Base-by-base conservation (phyloP, 176 grass and related monocot species). In the Rhynchospora breviuscula region DNA sequence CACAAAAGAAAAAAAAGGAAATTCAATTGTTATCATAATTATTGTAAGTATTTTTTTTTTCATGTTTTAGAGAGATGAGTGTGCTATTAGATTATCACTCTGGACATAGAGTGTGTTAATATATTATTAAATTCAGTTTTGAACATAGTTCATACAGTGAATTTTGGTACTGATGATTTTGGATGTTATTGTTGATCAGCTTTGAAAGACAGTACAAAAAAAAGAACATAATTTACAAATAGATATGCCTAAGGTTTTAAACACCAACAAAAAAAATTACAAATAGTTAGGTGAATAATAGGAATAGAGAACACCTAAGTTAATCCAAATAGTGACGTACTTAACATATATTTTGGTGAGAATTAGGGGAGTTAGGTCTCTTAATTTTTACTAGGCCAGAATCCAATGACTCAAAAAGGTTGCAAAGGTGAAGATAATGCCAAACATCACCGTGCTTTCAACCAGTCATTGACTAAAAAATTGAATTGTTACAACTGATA, bases 1-100 rank as follows among this genome's bases (percentile, higher is more conserved):
- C 23, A 82, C 25, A 67, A 81, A 81, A 66, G 26, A 40, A 82
- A 82, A 82, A 82, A 66, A 82, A 43, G 21, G 26, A 29, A 29
- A 29, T 29, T 29, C 26, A 29, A 29, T 29, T 29, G 26, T 29
- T 29, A 29, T 29, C 26, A 29, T 29, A 29, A 25, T 60, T 59
- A 10, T 31, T 79, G 77, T 43, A 60, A 60, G 11, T n/a, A 47
- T 0, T 4, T 6, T 73, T 21, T 49, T 51, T 12, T 51, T 13
- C 15, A 22, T 10, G 7, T 57, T 57, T 6, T 40, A 8, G 46
- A 9, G 10, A 26, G 21, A 11, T 7, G 15, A 17, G 12, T 43
- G 26, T 10, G 5, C 3, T 65, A 14, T 65, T 62, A 10, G 59
- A 62, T 31, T 65, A 65, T 11, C 63, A 65, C 63, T 65, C 63